phyloP scores from a whole-genome alignment of 106 monocot genomes.

The Amphibolis antarctica region DNA sequence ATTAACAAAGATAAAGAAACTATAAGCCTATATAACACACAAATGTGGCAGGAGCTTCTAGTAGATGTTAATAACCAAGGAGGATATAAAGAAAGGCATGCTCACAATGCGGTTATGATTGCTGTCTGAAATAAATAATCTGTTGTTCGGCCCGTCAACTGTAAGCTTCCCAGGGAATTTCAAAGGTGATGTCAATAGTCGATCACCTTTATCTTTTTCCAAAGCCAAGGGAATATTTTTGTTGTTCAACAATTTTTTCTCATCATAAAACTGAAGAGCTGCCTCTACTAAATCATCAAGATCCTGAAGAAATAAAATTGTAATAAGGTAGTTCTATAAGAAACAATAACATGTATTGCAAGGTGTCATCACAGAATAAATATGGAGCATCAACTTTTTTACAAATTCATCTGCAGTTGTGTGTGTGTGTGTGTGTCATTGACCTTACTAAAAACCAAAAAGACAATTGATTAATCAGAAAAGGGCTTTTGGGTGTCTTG shows the following conservation, averaged over 20 bases:
- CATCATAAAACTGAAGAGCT: slow-evolving; percentile 75
- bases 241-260: slow-evolving; percentile 49
- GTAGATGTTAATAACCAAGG: not conserved
- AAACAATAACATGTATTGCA: not conserved
- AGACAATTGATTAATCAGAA: too few relatives aligned
- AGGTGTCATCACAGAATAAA: not conserved
- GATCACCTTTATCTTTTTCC: slow-evolving; percentile 61
- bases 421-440: too few relatives aligned
- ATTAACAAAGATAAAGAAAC: not conserved
- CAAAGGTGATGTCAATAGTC: slow-evolving; percentile 49
- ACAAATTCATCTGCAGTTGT: too few relatives aligned
- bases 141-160: slow-evolving; percentile 63
- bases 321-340: not conserved
- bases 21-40: not conserved
- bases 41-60: not conserved
- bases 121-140: slow-evolving; percentile 94
- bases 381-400: too few relatives aligned
- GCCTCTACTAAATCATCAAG: slow-evolving; percentile 86
- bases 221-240: slow-evolving; percentile 54
- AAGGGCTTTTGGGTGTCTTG: too few relatives aligned
- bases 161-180: slow-evolving; percentile 95
- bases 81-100: slow-evolving; percentile 2
- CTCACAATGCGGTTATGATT: slow-evolving; percentile 98
- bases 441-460: too few relatives aligned
- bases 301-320: slow-evolving; percentile 43